A percentile compares a stretch with the other conserved stretches of the same genome.
Conservation (phyloP, 768 basidiomycete species). For the Mycena vulgaris region DNA sequence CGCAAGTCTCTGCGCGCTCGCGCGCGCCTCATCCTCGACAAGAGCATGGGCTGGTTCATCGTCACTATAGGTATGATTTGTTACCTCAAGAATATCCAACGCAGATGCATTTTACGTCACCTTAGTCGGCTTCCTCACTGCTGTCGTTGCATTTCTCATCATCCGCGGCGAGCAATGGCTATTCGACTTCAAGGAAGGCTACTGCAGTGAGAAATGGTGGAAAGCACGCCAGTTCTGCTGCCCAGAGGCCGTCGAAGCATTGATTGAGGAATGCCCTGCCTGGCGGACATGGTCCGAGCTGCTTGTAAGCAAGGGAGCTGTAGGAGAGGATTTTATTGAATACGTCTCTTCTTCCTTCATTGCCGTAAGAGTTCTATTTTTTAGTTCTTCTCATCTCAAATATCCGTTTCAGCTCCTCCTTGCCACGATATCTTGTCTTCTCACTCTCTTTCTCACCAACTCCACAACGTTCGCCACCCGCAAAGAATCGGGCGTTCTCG, state of each 20-base stretch:
- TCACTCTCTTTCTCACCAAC: conserved; percentile 90
- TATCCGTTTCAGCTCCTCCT: conserved; percentile 70
- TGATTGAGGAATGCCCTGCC: conserved; percentile 65
- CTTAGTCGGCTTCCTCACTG: conserved; percentile 88
- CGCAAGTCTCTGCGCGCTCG: conserved; percentile 80
- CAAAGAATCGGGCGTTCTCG: conserved; percentile 87
- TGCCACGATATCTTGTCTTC: conserved; percentile 78
- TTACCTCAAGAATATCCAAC: too few relatives aligned
- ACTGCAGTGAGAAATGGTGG: conserved; percentile 80
- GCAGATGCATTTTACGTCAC: too few relatives aligned
- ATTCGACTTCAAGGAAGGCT: conserved; percentile 95
- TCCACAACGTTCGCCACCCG: conserved; percentile 91
- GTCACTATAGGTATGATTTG: too few relatives aligned
- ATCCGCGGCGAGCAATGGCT: conserved; percentile 89
- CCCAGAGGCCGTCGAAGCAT: conserved; percentile 52
- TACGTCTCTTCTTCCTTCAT: conserved; percentile 80
- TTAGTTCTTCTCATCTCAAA: conserved; percentile 2
- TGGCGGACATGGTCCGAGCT: conserved; percentile 87
- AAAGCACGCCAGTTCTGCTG: conserved; percentile 90
- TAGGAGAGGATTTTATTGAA: conserved; percentile 66
- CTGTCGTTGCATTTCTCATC: conserved; percentile 89
- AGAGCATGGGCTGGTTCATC: conserved; percentile 89
- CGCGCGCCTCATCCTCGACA: conserved; percentile 76
- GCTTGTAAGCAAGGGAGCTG: conserved; percentile 55
- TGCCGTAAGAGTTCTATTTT: conserved; percentile 73